These are phyloP conservation scores for Sarocladium kiliense DNA, from an alignment of 2,329 filamentous ascomycete species.

Conservation along the genomic window DNA sequence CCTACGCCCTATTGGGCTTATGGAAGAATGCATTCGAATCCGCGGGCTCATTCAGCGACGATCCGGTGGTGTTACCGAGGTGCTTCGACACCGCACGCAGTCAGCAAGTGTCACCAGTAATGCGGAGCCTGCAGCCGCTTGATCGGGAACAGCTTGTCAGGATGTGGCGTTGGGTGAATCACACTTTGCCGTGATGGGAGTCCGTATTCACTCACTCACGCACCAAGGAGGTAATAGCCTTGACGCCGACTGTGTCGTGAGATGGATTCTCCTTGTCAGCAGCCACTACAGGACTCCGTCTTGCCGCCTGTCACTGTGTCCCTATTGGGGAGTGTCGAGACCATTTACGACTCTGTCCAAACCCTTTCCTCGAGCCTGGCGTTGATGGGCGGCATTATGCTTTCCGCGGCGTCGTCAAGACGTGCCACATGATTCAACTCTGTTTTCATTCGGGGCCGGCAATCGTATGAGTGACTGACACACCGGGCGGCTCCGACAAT, in stretches of 20 bases:
- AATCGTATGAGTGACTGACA: not conserved
- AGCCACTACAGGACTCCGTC: too few relatives aligned
- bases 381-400: not conserved
- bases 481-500: not conserved
- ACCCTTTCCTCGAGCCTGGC: not conserved
- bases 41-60: not conserved
- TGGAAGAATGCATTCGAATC: slow-evolving; percentile 16
- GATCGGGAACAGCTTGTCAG: slow-evolving; percentile 13
- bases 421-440: too few relatives aligned
- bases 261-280: too few relatives aligned
- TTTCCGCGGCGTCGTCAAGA: not conserved
- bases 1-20: slow-evolving; percentile 17
- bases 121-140: slow-evolving; percentile 13
- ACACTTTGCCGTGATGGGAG: not conserved
- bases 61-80: not conserved
- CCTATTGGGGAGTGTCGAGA: too few relatives aligned
- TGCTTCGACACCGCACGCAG: slow-evolving; percentile 14
- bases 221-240: not conserved
- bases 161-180: slow-evolving; percentile 19
- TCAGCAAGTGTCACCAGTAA: slow-evolving; percentile 10
- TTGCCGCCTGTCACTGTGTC: too few relatives aligned
- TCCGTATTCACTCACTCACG: not conserved
- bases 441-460: too few relatives aligned
- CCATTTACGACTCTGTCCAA: too few relatives aligned
- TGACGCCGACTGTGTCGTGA: not conserved